Percentiles rank a stretch among this genome's conserved stretches.
Evolutionary conservation across 345 rosid genomes (phyloP).

Genomic region (Gossypium anomalum): DNA sequence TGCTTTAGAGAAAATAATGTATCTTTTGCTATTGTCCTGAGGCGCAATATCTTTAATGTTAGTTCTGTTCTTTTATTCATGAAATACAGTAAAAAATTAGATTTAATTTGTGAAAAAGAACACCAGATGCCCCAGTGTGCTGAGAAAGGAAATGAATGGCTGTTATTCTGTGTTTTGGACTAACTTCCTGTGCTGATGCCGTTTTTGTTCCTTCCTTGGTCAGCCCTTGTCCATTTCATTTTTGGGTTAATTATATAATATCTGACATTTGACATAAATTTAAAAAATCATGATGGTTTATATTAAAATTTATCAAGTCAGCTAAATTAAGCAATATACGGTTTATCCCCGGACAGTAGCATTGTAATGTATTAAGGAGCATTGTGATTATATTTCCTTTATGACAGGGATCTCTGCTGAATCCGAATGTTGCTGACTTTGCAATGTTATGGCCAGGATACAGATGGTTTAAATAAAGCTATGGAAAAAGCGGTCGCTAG

Average conservation of each 20-base stretch:
- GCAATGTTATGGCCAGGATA: constrained; percentile 77
- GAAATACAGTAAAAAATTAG: background rate
- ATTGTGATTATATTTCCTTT: constrained; percentile 48
- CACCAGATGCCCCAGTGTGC: background rate
- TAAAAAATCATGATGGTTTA: background rate
- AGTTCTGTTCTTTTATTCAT: background rate
- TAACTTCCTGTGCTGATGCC: background rate
- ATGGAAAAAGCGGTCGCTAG: constrained; percentile 53
- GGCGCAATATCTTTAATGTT: background rate
- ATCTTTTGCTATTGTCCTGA: background rate
- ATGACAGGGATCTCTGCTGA: constrained; percentile 62
- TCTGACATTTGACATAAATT: background rate
- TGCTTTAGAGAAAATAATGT: background rate
- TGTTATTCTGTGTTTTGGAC: background rate
- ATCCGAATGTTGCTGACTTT: constrained; percentile 72
- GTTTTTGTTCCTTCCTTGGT: background rate
- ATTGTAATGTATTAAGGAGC: constrained; percentile 46
- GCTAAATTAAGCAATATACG: constrained; percentile 5
- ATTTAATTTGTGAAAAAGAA: constrained; percentile 2
- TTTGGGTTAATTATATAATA: background rate
- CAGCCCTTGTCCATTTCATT: background rate
- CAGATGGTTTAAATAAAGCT: constrained; percentile 58
- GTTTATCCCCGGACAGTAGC: constrained; percentile 28
- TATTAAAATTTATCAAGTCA: background rate
- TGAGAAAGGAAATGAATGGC: background rate